Percentiles rank a stretch among this genome's conserved stretches.
phyloP scores from a whole-genome alignment of 257 asterid genomes.

The Nicotiana benthamiana region DNA sequence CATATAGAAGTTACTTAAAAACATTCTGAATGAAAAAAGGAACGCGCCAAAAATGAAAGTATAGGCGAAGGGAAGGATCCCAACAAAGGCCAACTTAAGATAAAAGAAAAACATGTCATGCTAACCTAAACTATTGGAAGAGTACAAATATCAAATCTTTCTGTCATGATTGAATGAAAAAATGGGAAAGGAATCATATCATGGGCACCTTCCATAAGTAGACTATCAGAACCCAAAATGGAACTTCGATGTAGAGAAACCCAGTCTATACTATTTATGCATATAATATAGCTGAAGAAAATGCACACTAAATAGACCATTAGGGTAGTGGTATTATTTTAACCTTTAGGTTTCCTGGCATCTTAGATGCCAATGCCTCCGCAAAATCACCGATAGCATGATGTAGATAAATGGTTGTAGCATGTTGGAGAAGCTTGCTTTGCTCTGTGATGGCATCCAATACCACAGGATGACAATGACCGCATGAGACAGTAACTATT shows the following conservation, averaged over 20 bases:
- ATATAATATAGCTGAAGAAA: not conserved
- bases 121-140: not conserved
- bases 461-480: constrained; percentile 86
- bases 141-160: not conserved
- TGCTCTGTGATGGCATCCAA: constrained; percentile 64
- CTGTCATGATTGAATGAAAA: not conserved
- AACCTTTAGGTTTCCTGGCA: constrained; percentile 91
- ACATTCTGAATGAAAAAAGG: not conserved
- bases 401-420: constrained; percentile 89
- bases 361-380: constrained; percentile 79
- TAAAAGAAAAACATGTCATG: not conserved
- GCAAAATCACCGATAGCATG: constrained; percentile 88
- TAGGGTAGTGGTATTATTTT: not conserved
- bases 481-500: constrained; percentile 92
- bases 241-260: not conserved
- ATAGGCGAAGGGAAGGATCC: not conserved
- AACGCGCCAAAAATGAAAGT: not conserved
- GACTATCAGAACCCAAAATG: not conserved
- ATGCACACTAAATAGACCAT: not conserved
- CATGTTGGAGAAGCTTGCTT: constrained; percentile 91
- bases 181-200: not conserved
- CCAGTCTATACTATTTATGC: not conserved
- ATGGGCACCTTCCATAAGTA: not conserved
- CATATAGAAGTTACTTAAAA: not conserved
- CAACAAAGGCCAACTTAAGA: not conserved